phyloP scores from a whole-genome alignment of 306 rosid species.

The Psophocarpus tetragonolobus region DNA sequence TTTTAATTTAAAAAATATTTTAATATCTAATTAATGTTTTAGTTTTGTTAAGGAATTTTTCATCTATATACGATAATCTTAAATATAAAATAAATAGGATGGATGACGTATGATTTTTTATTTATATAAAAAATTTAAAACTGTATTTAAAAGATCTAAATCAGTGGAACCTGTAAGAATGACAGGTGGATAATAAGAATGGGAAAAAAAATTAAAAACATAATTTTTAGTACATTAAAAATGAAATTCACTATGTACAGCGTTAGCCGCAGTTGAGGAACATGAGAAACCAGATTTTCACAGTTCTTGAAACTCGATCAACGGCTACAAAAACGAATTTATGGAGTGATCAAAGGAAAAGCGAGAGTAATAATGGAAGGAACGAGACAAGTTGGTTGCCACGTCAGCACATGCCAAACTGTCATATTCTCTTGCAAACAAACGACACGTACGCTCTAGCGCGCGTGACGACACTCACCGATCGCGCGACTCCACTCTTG shows the following conservation, averaged over 20 bases:
- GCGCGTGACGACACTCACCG: neutral
- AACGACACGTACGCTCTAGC: neutral
- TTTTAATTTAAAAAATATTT: too few relatives aligned
- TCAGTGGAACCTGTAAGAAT: too few relatives aligned
- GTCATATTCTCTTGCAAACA: conserved; percentile 21
- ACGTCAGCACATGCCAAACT: conserved; percentile 49
- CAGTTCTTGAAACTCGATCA: neutral
- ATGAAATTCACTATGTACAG: neutral
- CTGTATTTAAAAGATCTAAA: too few relatives aligned
- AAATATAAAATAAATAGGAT: too few relatives aligned
- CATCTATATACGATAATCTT: too few relatives aligned
- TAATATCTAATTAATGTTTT: too few relatives aligned
- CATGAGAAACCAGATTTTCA: neutral
- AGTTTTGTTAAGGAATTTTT: too few relatives aligned
- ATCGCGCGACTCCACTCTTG: neutral
- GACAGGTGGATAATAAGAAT: too few relatives aligned
- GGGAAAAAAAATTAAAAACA: too few relatives aligned
- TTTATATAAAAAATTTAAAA: too few relatives aligned
- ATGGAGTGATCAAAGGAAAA: conserved; percentile 21
- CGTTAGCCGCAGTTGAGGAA: neutral
- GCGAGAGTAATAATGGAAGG: neutral
- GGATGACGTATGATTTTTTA: too few relatives aligned
- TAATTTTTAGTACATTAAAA: neutral
- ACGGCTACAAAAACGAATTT: conserved; percentile 2
- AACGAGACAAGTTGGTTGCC: conserved; percentile 28